Evolutionary conservation across 164 flowering plant genomes (phyloP), one percentile per base, ranked within the genome.

Genomic region (grape (Vitis vinifera)): DNA sequence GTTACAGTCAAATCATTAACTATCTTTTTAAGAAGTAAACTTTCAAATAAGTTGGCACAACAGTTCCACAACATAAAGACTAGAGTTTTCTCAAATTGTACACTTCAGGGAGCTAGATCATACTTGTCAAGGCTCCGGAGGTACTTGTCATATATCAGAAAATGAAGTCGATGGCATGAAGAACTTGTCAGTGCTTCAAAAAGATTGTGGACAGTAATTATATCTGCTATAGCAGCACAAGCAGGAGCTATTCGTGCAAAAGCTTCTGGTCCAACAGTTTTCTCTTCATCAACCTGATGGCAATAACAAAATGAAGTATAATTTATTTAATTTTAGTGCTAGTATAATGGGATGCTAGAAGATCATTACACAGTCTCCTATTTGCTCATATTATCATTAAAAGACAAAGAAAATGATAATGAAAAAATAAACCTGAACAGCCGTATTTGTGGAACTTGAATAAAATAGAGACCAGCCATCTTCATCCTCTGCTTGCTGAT

Each of bases 181-280:
- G 94, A 77, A 69, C 82, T 78, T 16, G 97, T 90, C 29, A 93
- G 90, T 29, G 86, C 87, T 78, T 85, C 86, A 73, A 91, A 93
- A 73, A 91, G 97, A 84, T 93, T 91, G 73, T 87, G 85, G 66
- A 82, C 91, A 55, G 93, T 90, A 29, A 86, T 78, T 17, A 89
- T 73, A 77, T 93, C 95, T 27, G 97, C 94, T 66, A 90, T 59
- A 71, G 76, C 76, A 71, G 88, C 73, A 83, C 89, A 85, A 55
- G 85, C 90, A 61, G 96, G 91, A 77, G 98, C 96, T 71, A 91
- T 93, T 58, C 98, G 87, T 29, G 88, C 84, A 84, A 93, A 93
- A 62, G 96, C 95, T 73, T 93, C 96, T 47, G 63, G 84, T 48
- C 96, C 91, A 77, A 91, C 97, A 71, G 97, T 91, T 77, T 86